A percentile compares a stretch with the other conserved stretches of the same genome.
Evolutionary conservation across 1,139 yeast species (phyloP).

Genomic region (Blastobotrys raffinosifermentans): DNA sequence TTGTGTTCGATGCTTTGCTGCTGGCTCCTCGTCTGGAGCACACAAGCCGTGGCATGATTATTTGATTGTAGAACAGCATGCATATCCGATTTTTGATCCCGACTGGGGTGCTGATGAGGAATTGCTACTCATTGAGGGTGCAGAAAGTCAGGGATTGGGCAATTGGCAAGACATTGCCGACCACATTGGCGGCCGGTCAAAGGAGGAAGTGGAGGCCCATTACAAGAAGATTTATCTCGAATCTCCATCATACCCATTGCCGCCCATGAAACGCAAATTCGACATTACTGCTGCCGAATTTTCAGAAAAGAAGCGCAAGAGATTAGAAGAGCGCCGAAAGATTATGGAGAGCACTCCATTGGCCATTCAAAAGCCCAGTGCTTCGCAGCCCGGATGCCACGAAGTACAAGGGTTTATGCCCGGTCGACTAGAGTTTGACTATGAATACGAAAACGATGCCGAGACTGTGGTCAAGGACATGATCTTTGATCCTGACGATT

Average conservation of each 20-base stretch:
- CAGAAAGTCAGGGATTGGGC: slow-evolving; percentile 87
- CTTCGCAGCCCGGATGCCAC: slow-evolving; percentile 93
- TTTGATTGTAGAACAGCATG: slow-evolving; percentile 85
- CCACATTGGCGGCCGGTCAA: slow-evolving; percentile 86
- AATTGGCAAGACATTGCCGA: slow-evolving; percentile 98
- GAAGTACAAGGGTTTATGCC: slow-evolving; percentile 99
- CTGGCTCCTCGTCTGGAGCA: slow-evolving; percentile 71
- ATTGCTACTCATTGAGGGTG: slow-evolving; percentile 77
- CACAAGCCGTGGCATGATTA: slow-evolving; percentile 96
- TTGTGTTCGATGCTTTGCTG: slow-evolving; percentile 93
- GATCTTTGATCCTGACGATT: slow-evolving; percentile 92
- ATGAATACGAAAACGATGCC: slow-evolving; percentile 95
- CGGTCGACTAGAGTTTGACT: slow-evolving; percentile 93
- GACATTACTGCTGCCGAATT: slow-evolving; percentile 63
- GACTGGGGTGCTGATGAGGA: slow-evolving; percentile 99
- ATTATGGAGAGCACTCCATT: slow-evolving; percentile 39
- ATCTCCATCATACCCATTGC: slow-evolving; percentile 63
- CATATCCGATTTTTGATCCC: slow-evolving; percentile 82
- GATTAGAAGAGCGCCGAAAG: slow-evolving; percentile 67
- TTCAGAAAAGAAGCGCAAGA: slow-evolving; percentile 56
- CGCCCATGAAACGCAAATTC: slow-evolving; percentile 67
- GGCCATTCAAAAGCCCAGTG: slow-evolving; percentile 80
- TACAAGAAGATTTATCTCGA: slow-evolving; percentile 66
- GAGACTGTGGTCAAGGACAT: slow-evolving; percentile 91
- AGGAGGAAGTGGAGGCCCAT: slow-evolving; percentile 86